phyloP scores from a whole-genome alignment of 768 basidiomycete genomes.

The Kwoniella bestiolae region DNA sequence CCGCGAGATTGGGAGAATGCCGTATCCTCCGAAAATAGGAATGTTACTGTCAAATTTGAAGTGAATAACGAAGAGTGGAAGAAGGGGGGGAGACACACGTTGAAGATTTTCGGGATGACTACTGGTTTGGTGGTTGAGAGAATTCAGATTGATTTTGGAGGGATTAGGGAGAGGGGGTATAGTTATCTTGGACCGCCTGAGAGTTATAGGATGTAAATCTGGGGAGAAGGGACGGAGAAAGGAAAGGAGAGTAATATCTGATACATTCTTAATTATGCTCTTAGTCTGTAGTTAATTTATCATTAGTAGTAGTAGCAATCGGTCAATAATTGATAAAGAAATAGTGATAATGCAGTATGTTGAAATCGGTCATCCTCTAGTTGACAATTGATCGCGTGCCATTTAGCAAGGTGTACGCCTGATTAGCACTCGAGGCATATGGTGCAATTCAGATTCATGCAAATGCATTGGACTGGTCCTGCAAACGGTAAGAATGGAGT shows the following conservation, averaged over 20 bases:
- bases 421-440: too few relatives aligned
- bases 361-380: too few relatives aligned
- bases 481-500: neutral
- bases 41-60: slow-evolving; percentile 28
- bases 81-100: slow-evolving; percentile 30
- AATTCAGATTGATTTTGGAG: slow-evolving; percentile 43
- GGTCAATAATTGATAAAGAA: neutral
- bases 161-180: slow-evolving; percentile 37
- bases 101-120: slow-evolving; percentile 45
- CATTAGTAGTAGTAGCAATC: neutral
- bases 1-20: slow-evolving; percentile 49
- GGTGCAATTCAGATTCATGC: neutral
- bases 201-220: slow-evolving; percentile 26
- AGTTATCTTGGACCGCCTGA: slow-evolving; percentile 48
- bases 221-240: too few relatives aligned
- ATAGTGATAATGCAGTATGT: neutral
- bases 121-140: slow-evolving; percentile 49
- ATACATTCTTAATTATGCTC: too few relatives aligned
- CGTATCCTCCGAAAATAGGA: slow-evolving; percentile 42
- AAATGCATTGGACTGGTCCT: neutral
- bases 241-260: too few relatives aligned
- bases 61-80: slow-evolving; percentile 12
- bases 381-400: too few relatives aligned
- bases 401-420: too few relatives aligned
- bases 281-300: too few relatives aligned